Evolutionary conservation across 2,329 filamentous ascomycete genomes (phyloP).

Genomic region (Diaporthe longicolla): DNA sequence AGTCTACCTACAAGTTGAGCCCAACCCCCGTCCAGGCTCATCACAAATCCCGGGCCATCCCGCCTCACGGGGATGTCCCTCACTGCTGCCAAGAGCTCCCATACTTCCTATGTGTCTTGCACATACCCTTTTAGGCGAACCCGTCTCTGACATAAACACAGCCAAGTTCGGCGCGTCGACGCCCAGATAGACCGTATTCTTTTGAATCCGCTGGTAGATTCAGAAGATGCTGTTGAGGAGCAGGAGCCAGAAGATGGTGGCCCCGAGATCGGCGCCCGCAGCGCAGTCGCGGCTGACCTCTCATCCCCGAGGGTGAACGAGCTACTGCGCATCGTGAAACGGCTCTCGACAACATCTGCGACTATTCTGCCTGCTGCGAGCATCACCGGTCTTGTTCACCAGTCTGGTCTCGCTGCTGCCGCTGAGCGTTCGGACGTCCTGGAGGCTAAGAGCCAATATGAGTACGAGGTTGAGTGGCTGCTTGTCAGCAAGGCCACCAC

Average conservation of each 20-base stretch:
- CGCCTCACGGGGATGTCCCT: background rate
- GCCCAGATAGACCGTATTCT: slow-evolving; percentile 76
- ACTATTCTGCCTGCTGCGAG: slow-evolving; percentile 71
- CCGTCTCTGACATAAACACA: slow-evolving; percentile 50
- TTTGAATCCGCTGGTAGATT: slow-evolving; percentile 60
- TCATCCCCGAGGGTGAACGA: slow-evolving; percentile 70
- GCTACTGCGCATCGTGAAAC: slow-evolving; percentile 77
- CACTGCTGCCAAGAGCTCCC: background rate
- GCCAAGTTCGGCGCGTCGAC: slow-evolving; percentile 74
- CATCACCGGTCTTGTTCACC: slow-evolving; percentile 73
- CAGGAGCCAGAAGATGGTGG: slow-evolving; percentile 44
- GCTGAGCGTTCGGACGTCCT: slow-evolving; percentile 51
- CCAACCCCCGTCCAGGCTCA: slow-evolving; percentile 21
- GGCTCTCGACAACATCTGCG: slow-evolving; percentile 78
- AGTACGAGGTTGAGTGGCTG: slow-evolving; percentile 90
- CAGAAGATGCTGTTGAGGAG: slow-evolving; percentile 52
- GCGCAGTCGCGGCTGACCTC: slow-evolving; percentile 55
- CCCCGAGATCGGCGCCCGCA: slow-evolving; percentile 47
- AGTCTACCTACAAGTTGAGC: slow-evolving; percentile 44
- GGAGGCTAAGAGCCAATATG: slow-evolving; percentile 66
- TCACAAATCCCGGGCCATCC: background rate
- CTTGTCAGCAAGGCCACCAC: slow-evolving; percentile 91
- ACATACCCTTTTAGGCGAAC: background rate
- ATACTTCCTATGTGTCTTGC: slow-evolving; percentile 1
- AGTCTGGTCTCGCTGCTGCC: slow-evolving; percentile 69